Conservation (phyloP, 192 early-diverging fungal species). For the Coemansia brasiliensis region DNA sequence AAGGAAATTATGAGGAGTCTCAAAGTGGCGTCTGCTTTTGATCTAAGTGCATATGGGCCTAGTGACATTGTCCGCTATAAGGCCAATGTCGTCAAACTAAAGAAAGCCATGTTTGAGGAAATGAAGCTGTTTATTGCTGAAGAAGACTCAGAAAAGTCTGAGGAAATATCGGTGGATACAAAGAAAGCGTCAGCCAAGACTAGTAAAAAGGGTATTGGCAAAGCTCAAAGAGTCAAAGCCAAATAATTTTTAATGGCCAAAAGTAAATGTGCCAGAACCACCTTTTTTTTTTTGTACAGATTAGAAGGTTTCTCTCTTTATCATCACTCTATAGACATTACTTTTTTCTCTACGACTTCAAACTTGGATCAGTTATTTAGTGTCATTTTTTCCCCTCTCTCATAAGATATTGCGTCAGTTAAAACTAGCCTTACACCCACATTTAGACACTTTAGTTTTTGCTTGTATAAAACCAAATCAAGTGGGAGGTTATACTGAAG, state of each 20-base stretch:
- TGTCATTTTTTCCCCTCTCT: no score
- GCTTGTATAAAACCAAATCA: background rate
- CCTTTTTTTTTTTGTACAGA: background rate
- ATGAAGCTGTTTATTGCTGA: slow-evolving; percentile 37
- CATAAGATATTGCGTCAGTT: no score
- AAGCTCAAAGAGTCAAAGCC: background rate
- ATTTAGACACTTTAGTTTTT: no score
- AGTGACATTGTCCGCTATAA: slow-evolving; percentile 26
- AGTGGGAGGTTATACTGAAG: background rate
- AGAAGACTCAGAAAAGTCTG: slow-evolving; percentile 9
- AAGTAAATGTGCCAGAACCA: no score
- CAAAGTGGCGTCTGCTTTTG: slow-evolving; percentile 39
- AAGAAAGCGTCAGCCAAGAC: background rate
- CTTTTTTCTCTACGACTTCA: no score
- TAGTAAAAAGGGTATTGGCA: slow-evolving; percentile 3
- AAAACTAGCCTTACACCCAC: no score
- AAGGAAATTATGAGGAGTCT: slow-evolving; percentile 5
- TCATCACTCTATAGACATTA: background rate
- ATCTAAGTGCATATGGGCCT: slow-evolving; percentile 28
- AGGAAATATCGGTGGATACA: background rate
- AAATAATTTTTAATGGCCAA: background rate
- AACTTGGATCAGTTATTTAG: no score
- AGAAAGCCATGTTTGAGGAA: slow-evolving; percentile 27
- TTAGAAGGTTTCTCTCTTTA: background rate
- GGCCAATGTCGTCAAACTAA: slow-evolving; percentile 8